Base-by-base conservation (phyloP, 371 early-diverging fungal genomes). In the Basidiobolus meristosporus region DNA sequence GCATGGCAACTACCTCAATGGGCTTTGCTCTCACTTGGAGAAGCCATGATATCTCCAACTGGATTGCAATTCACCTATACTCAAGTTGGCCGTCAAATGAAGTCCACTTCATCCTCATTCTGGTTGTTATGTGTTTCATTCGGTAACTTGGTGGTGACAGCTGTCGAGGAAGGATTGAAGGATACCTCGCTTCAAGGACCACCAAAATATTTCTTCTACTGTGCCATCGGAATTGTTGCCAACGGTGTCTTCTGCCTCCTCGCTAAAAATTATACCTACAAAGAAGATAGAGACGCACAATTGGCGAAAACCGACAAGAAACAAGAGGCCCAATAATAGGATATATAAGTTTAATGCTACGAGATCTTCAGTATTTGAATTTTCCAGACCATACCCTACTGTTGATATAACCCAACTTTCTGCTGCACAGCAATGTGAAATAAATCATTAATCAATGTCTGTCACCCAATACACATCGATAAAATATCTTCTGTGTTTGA, bases 51-150 rank as follows among this genome's bases (percentile, higher is more conserved):
- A 38, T 63, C 60, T 18, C 61, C 65, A 32, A 63, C 64, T 12
- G 77, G 74, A 19, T 46, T 74, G 32, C 60, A 69, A 45, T 63
- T 73, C n/a, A n/a, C n/a, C n/a, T n/a, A n/a, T n/a, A n/a, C n/a
- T n/a, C n/a, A n/a, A n/a, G n/a, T n/a, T n/a, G n/a, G n/a, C n/a
- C n/a, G n/a, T n/a, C n/a, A n/a, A n/a, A n/a, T n/a, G n/a, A n/a
- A n/a, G n/a, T n/a, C 39, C 9, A 52, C 48, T 28, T 53, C 47
- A 11, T 40, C 50, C n/a, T 50, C 60, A 10, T 33, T 60, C 17
- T 63, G 61, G 62, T 43, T 67, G 22, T 15, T 63, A 7, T 44
- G 35, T 40, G 36, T 43, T 26, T 44, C 46, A 12, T 32, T 59
- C 26, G 61, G 59, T 18, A 38, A 36, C 14, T 18, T 31, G 15